Evolutionary conservation across 495 filamentous ascomycete species (phyloP), one percentile per base, ranked within the genome.

Genomic region (Cetradonia linearis): DNA sequence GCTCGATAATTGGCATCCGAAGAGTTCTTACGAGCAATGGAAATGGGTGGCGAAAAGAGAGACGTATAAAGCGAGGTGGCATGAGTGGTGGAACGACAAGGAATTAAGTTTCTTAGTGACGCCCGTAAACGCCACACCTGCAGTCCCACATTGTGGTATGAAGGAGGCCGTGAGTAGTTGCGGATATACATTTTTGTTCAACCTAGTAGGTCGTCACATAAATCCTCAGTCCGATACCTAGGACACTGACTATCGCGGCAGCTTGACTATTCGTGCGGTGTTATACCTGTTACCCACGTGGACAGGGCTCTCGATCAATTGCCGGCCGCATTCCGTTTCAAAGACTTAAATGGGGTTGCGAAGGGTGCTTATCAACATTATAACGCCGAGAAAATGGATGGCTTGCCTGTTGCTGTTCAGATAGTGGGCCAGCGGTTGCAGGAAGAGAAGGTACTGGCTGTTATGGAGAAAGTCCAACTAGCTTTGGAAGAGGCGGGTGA

Each of bases 121-220:
- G 34, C 86, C 87, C n/a, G 87, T 84, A 3, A 95, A 96, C 71
- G 89, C 92, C 0, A 91, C 89, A 18, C 92, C 93, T 0, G 93
- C 92, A 13, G 81, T 96, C 18, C 91, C 90, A 1, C 89, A 92
- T 69, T 81, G 85, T 47, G 92, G 83, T 6, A 96, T 95, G 89
- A 82, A 82, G 63, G 81, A 89, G 61, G 89, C 88, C 0, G 88
- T 96, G 44, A 86, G 84, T 58, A 88, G 84, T 44, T 98, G 93
- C 66, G 91, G 91, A 3, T 97, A 98, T 70, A 96, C 92, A 0
- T 96, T 98, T 69, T 74, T 98, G 58, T 98, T 92, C 77, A 98
- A 96, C 67, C 59, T 96, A 63, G 85, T 84, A 72, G 70, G 77
- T 54, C 14, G 8, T 28, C 3, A 18, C 10, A 3, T 18, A 0